Base-by-base conservation (phyloP, 176 grass and related monocot genomes). In the Carex scoparia region DNA sequence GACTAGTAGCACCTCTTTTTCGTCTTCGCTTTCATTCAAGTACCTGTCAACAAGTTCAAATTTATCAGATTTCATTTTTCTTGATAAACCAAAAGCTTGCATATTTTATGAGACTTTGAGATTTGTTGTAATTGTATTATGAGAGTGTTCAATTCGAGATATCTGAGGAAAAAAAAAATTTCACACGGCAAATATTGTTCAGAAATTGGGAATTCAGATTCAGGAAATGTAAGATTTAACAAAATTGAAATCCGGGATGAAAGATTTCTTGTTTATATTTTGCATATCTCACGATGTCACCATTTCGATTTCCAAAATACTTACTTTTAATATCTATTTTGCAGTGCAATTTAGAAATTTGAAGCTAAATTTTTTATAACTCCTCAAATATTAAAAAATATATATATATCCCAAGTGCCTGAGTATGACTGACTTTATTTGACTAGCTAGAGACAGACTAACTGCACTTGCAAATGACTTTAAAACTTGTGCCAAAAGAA, bases 21-120 rank as follows among this genome's bases (percentile, higher is more conserved):
- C 84, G 27, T 91, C 86, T 69, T 86, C 84, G 46, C 82, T 81
- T 82, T 94, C 92, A 84, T 94, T 97, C 28, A 87, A 77, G 56
- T 88, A 93, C 44, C 63, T 86, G 32, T 53, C 7, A 5, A 30
- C 42, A 49, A 76, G 48, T 76, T 53, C 12, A 0, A 23, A 2
- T 54, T 53, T 76, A 54, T 76, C 71, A 31, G 42, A 31, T 55
- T 76, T 76, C 23, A 76, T 54, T 76, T 30, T 49, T 54, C 46
- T 76, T 74, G 19, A 3, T 15, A 66, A 14, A 35, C 28, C 4
- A 0, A 68, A 69, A 69, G 33, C 9, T 67, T 15, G 65, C 33
- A 38, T 15, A 76, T 27, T 70, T 54, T 76, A 23, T 13, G 6
- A 31, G 23, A 54, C 32, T 16, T 69, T 65, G 61, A 69, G 7